phyloP scores from a whole-genome alignment of 2,329 filamentous ascomycete species.

The Zarea fungicola region DNA sequence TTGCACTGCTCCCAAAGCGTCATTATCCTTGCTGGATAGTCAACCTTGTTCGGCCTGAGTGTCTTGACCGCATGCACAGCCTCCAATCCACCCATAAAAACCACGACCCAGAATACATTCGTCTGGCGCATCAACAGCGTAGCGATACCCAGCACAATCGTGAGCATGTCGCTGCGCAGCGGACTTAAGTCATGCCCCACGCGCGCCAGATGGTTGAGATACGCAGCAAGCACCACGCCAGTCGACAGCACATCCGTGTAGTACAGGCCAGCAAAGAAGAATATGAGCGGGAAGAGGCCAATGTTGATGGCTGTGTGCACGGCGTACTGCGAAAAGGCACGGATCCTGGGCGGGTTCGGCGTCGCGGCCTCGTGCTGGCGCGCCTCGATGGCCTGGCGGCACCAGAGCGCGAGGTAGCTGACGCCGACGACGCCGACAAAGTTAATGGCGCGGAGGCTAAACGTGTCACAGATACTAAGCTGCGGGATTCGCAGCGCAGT shows the following conservation, averaged over 20 bases:
- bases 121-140: conserved; percentile 83
- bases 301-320: conserved; percentile 71
- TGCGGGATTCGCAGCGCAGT: neutral
- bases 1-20: conserved; percentile 30
- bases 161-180: conserved; percentile 35
- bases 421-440: conserved; percentile 34
- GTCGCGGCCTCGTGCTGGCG: conserved; percentile 26
- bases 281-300: conserved; percentile 78
- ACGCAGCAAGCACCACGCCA: conserved; percentile 65
- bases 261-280: conserved; percentile 94
- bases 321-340: conserved; percentile 33
- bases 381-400: conserved; percentile 48
- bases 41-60: conserved; percentile 29
- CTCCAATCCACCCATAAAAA: conserved; percentile 65
- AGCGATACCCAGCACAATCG: conserved; percentile 54
- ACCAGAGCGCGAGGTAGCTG: conserved; percentile 41
- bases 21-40: conserved; percentile 26
- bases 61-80: conserved; percentile 46
- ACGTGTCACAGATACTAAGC: conserved; percentile 21
- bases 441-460: conserved; percentile 45
- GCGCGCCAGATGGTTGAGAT: conserved; percentile 50
- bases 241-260: conserved; percentile 91
- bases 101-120: conserved; percentile 91
- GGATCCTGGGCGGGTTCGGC: conserved; percentile 13
- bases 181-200: conserved; percentile 29